Base-by-base conservation (phyloP, 805 yeast species). In the Starmerella asiatica region DNA sequence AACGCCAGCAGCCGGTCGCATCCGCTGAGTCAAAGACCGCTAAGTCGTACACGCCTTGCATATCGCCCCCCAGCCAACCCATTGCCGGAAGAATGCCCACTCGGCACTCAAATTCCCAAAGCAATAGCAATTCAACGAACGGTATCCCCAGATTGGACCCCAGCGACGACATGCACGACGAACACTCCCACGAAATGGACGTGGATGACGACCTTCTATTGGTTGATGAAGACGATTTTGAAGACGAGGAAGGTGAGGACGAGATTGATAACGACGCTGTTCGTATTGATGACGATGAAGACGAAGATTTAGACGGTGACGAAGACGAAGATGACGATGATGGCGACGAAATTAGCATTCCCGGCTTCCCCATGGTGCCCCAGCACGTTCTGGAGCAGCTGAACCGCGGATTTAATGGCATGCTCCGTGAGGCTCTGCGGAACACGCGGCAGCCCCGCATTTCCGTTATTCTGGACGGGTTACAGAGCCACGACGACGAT, bases 251-350 rank as follows among this genome's bases (percentile, higher is more conserved):
- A 17, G 47, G 44, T 14, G 51, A 44, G 35, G 36, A 31, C 21
- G 44, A 43, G 15, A 48, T 38, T 9, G 49, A 38, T 4, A 40
- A 38, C 3, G 47, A 37, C 3, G 49, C 37, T 3, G 49, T 36
- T 28, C 39, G 47, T 9, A 36, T 24, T n/a, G 51, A 40, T 6
- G 47, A 18, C 11, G 33, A 21, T 9, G 17, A 24, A 6, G 37
- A 32, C 36, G 33, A 32, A 12, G 54, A 38, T 16, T 48, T 49
- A 5, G 51, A 50, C 21, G 58, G 54, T 5, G 60, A 51, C 7
- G 55, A 49, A 3, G 60, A 56, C 1, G 56, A 51, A 5, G 52
- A 46, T 12, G 50, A 45, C 15, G 40, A 43, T n/a, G 48, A 47
- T 7, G 46, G 40, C 7, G 48, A 49, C 17, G 54, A 23, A 23